Evolutionary conservation across 192 early-diverging fungal genomes (phyloP).

Genomic region (Fimicolochytrium jonesii): DNA sequence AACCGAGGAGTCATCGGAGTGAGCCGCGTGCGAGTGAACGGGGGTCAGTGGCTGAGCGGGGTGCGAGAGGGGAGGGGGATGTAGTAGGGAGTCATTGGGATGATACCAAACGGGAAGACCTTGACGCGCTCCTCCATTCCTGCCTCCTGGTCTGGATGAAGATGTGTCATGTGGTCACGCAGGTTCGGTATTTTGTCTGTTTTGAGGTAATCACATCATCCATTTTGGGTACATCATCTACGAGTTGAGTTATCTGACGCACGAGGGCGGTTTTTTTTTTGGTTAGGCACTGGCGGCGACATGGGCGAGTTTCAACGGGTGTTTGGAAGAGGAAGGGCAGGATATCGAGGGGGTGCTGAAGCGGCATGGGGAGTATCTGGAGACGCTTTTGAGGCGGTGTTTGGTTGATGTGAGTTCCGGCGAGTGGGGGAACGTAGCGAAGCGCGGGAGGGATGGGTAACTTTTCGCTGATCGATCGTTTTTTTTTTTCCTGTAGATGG

Average conservation of each 20-base stretch:
- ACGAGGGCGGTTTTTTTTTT: background rate
- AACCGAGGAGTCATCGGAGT: too few relatives aligned
- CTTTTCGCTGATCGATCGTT: background rate
- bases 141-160: slow-evolving; percentile 67
- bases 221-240: background rate
- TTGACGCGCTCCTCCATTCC: slow-evolving; percentile 58
- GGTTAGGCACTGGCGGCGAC: slow-evolving; percentile 75
- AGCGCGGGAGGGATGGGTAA: background rate
- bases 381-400: slow-evolving; percentile 49
- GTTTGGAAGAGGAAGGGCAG: slow-evolving; percentile 51
- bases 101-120: too few relatives aligned
- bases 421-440: background rate
- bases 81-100: too few relatives aligned
- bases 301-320: slow-evolving; percentile 73
- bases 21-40: too few relatives aligned
- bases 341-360: slow-evolving; percentile 80
- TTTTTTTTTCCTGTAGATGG: background rate
- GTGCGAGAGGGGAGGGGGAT: too few relatives aligned
- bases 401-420: background rate
- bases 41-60: slow-evolving; percentile 5
- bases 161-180: slow-evolving; percentile 93
- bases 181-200: slow-evolving; percentile 88
- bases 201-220: slow-evolving; percentile 63
- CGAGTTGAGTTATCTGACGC: background rate
- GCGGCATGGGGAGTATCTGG: slow-evolving; percentile 73